Percentiles rank a stretch among this genome's conserved stretches.
phyloP scores from a whole-genome alignment of 108 stramenopile genomes.

The Conticribra guillardii region DNA sequence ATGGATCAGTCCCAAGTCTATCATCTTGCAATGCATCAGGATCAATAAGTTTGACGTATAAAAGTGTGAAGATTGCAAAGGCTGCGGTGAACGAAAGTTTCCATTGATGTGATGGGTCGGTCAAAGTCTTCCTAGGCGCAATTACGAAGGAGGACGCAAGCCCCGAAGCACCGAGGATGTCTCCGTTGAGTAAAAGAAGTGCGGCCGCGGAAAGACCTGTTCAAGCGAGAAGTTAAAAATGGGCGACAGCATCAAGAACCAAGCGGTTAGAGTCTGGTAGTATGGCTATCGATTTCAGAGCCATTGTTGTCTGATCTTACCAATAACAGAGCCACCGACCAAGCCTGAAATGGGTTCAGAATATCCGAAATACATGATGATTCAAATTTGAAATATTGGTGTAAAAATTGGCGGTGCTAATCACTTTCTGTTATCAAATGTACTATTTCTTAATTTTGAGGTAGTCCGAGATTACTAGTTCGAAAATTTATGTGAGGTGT shows the following conservation, averaged over 20 bases:
- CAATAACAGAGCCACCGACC: constrained; percentile 30
- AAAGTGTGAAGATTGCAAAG: constrained; percentile 49
- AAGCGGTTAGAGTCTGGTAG: not conserved
- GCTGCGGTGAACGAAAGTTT: constrained; percentile 59
- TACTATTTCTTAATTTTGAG: too few species aligned
- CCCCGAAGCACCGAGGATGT: constrained; percentile 75
- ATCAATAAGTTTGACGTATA: constrained; percentile 41
- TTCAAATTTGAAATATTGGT: too few species aligned
- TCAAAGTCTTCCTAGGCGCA: constrained; percentile 38
- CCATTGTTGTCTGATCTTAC: too few species aligned
- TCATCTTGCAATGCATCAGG: constrained; percentile 38
- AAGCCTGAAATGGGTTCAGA: constrained; percentile 28
- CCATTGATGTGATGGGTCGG: constrained; percentile 54
- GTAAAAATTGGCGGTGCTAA: too few species aligned
- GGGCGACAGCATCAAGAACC: not conserved
- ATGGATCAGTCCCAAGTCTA: constrained; percentile 14
- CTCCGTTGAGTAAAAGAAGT: constrained; percentile 67
- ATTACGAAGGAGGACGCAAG: constrained; percentile 52
- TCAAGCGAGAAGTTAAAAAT: not conserved
- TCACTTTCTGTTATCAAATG: too few species aligned
- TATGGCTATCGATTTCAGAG: not conserved
- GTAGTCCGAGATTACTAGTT: too few species aligned
- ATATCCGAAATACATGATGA: constrained; percentile 27
- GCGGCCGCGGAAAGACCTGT: constrained; percentile 55
- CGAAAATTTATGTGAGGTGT: too few species aligned